Base-by-base conservation (phyloP, 495 filamentous ascomycete genomes). In the Penicillium alfredii region DNA sequence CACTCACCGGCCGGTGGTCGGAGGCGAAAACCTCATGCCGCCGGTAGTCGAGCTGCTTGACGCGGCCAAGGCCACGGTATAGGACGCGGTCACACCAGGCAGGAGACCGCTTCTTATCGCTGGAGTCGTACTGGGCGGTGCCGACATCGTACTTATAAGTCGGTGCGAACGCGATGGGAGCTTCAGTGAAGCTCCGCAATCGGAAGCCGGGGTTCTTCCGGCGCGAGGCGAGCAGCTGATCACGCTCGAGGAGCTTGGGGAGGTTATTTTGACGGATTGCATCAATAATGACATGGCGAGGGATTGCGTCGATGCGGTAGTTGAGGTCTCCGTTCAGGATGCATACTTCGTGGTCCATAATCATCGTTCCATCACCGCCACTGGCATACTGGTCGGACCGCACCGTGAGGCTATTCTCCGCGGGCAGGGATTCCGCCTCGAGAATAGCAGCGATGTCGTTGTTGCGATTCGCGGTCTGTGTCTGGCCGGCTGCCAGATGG, bases 101-200 rank as follows among this genome's bases (percentile, higher is more conserved):
- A 1, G 92, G 92, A n/a, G 86, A 79, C 3, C 92, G 77, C 56
- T 88, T 85, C 73, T 98, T 98, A 53, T 98, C 92, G 41, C 82
- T 88, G 2, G 83, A 81, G 53, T 98, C 92, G 56, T 98, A 98
- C 16, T 79, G 81, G 55, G 96, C 88, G 6, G 86, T 92, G 8
- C 88, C 89, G 1, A 96, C 86, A 51, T 98, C 92, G 58, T 97
- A 98, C 59, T 98, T 98, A 66, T 98, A 98, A 2, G 92, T 98
- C 6, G 92, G 92, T 10, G 85, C 81, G 55, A 98, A 98, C 0
- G 78, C 82, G 51, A 98, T 96, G 0, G 80, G 81, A 8, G 76
- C 68, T 61, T 98, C 92, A 11, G 79, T 77, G 51, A 98, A 97
- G 4, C 84, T 80, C 12, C 89, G 79, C 2, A 96, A 73, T 14